Conservation (phyloP, 2,329 filamentous ascomycete species). For the Exophiala phaeomuriformis region DNA sequence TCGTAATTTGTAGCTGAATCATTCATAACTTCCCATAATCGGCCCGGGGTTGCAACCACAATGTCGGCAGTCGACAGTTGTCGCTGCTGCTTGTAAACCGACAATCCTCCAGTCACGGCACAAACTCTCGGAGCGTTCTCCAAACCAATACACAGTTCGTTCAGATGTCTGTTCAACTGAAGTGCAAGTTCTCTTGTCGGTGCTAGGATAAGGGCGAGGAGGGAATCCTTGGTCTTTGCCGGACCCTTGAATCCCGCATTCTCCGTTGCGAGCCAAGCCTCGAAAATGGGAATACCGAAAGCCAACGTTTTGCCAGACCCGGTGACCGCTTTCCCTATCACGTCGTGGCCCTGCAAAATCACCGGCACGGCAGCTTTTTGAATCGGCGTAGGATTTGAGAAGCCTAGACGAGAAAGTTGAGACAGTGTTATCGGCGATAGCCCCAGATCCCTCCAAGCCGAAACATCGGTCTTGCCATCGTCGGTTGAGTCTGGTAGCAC, state of each 20-base stretch:
- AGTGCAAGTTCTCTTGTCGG: constrained; percentile 91
- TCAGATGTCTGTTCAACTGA: constrained; percentile 78
- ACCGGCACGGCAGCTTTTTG: constrained; percentile 73
- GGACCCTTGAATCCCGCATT: background rate
- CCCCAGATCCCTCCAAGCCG: constrained; percentile 67
- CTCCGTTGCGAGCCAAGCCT: constrained; percentile 58
- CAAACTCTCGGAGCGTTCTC: constrained; percentile 59
- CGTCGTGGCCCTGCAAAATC: constrained; percentile 74
- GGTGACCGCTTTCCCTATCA: constrained; percentile 92
- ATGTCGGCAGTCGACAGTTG: constrained; percentile 79
- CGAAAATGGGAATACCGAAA: constrained; percentile 87
- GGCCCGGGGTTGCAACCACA: constrained; percentile 84
- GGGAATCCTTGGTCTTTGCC: constrained; percentile 40
- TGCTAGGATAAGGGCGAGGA: constrained; percentile 69
- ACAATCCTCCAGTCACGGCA: constrained; percentile 83
- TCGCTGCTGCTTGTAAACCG: constrained; percentile 89
- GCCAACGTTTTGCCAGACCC: constrained; percentile 95
- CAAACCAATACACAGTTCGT: constrained; percentile 61
- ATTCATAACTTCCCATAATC: constrained; percentile 89
- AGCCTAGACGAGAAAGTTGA: constrained; percentile 70
- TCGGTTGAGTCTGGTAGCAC: constrained; percentile 33
- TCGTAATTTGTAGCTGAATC: constrained; percentile 32
- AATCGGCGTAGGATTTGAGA: constrained; percentile 72
- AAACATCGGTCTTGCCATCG: constrained; percentile 59
- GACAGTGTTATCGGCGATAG: constrained; percentile 66